A percentile compares a stretch with the other conserved stretches of the same genome.
Evolutionary conservation across 306 rosid species (phyloP).

Genomic region (Styphnolobium japonicum): DNA sequence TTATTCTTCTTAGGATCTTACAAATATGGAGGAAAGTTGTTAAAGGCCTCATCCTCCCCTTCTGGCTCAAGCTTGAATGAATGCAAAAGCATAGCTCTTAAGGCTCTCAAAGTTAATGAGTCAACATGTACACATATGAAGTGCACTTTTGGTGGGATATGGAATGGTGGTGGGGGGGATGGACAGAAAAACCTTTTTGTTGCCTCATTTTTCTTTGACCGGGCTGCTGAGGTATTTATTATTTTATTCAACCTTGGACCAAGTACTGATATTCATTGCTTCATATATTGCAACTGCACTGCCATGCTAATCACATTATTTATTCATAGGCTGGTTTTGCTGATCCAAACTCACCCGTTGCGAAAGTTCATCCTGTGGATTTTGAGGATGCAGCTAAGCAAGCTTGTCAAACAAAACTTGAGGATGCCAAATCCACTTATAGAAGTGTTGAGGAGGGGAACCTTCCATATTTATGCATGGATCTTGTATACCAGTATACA

Average conservation of each 20-base stretch:
- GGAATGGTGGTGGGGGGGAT: conserved; percentile 96
- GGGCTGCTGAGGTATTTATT: conserved; percentile 81
- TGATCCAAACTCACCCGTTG: conserved; percentile 56
- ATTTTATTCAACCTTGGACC: neutral
- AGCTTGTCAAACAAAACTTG: conserved; percentile 70
- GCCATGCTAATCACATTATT: conserved; percentile 16
- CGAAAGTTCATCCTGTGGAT: conserved; percentile 56
- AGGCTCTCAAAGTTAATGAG: conserved; percentile 74
- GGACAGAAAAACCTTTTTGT: conserved; percentile 85
- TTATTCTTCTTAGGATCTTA: conserved; percentile 47
- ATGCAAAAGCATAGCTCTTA: conserved; percentile 56
- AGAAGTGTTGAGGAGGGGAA: conserved; percentile 49
- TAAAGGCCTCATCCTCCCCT: conserved; percentile 50
- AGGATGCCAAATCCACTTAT: conserved; percentile 56
- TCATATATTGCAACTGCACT: neutral
- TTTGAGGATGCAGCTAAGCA: conserved; percentile 76
- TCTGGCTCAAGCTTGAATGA: conserved; percentile 69
- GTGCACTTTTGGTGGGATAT: conserved; percentile 87
- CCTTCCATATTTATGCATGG: conserved; percentile 85
- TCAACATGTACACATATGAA: conserved; percentile 77
- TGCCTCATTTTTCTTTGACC: conserved; percentile 97
- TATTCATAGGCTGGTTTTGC: conserved; percentile 73
- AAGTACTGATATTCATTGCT: neutral
- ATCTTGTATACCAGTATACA: conserved; percentile 78
- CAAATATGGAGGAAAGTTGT: conserved; percentile 60